Conservation (phyloP, 2,329 filamentous ascomycete genomes). For the Apiospora malaysiana region DNA sequence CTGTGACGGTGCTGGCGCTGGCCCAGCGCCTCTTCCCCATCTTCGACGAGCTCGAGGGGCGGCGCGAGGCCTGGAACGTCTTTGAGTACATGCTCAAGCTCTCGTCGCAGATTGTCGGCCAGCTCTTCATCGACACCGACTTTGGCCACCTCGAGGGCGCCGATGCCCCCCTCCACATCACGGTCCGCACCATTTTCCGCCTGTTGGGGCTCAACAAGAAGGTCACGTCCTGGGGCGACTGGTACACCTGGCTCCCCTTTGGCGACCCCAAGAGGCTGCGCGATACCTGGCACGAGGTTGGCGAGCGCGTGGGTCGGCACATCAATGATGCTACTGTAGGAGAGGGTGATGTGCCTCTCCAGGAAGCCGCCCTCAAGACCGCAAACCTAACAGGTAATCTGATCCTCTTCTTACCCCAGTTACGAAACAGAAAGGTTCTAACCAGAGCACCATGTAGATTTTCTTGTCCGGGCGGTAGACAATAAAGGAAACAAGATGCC, state of each 20-base stretch:
- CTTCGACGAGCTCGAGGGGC: not conserved
- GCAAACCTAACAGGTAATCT: too few relatives aligned
- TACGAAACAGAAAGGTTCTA: too few relatives aligned
- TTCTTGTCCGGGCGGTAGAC: not conserved
- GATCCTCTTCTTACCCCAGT: too few relatives aligned
- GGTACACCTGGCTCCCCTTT: too few relatives aligned
- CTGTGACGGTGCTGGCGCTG: not conserved
- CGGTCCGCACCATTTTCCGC: conserved; percentile 6
- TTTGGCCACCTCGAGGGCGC: conserved; percentile 22
- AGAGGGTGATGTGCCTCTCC: too few relatives aligned
- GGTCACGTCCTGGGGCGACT: not conserved
- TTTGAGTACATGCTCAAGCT: conserved; percentile 26
- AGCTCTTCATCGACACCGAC: conserved; percentile 18
- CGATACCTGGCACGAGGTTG: too few relatives aligned
- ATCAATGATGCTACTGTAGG: too few relatives aligned
- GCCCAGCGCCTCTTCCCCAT: not conserved
- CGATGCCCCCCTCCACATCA: not conserved
- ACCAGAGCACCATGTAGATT: not conserved
- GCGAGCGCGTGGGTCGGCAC: too few relatives aligned
- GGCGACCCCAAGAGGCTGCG: too few relatives aligned
- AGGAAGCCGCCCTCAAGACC: too few relatives aligned
- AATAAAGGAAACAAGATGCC: not conserved
- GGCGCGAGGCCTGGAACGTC: not conserved
- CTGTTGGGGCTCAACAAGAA: conserved; percentile 25
- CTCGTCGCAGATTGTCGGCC: conserved; percentile 19